phyloP scores from a whole-genome alignment of 2,329 filamentous ascomycete species.

The Cytospora paraplurivora region DNA sequence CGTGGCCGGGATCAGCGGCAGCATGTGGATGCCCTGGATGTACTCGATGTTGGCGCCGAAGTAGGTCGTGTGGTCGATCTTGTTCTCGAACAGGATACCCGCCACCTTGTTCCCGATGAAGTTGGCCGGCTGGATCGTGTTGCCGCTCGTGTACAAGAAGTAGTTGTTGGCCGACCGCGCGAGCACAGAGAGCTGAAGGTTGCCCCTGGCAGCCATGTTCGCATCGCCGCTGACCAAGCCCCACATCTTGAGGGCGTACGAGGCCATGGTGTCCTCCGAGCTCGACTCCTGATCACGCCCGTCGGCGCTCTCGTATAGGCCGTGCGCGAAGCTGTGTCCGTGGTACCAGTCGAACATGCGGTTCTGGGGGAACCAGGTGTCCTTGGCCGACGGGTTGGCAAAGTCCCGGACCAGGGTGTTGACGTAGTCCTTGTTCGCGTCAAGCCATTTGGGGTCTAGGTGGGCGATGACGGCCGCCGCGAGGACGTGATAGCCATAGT shows the following conservation, averaged over 20 bases:
- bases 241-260: conserved; percentile 94
- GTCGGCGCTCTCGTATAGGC: conserved; percentile 68
- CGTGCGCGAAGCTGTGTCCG: conserved; percentile 92
- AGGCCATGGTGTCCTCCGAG: conserved; percentile 86
- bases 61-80: conserved; percentile 89
- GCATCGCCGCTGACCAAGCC: conserved; percentile 73
- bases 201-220: conserved; percentile 79
- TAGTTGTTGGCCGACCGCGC: conserved; percentile 74
- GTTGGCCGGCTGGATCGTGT: conserved; percentile 69
- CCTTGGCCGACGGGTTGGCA: conserved; percentile 72
- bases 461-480: conserved; percentile 80
- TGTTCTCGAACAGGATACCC: conserved; percentile 87
- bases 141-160: conserved; percentile 75
- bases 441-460: conserved; percentile 75
- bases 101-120: conserved; percentile 79
- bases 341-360: conserved; percentile 92
- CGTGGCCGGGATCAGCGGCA: conserved; percentile 65
- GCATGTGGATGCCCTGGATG: conserved; percentile 63
- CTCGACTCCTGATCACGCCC: conserved; percentile 86
- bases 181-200: conserved; percentile 81
- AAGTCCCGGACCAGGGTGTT: conserved; percentile 81
- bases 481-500: conserved; percentile 89
- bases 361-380: conserved; percentile 78
- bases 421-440: conserved; percentile 74
- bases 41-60: conserved; percentile 75